Conservation (phyloP, 306 rosid genomes). For the Benincasa hispida region DNA sequence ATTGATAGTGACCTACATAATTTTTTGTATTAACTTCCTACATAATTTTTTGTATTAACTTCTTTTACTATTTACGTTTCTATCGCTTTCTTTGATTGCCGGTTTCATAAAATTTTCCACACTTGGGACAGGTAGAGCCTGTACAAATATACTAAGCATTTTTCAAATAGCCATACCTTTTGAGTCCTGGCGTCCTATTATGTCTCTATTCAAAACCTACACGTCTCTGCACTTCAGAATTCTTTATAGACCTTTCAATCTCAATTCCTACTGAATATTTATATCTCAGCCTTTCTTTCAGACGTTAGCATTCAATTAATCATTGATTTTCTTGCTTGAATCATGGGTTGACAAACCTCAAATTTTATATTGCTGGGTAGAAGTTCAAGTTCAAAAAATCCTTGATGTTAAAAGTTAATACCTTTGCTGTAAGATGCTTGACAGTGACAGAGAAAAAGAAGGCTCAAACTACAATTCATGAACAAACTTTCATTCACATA, state of each 20-base stretch:
- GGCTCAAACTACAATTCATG: not conserved
- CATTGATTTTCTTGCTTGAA: not conserved
- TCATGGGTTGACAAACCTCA: not conserved
- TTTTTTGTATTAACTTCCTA: no score
- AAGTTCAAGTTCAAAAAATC: not conserved
- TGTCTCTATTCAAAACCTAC: not conserved
- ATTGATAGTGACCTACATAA: no score
- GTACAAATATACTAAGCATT: not conserved
- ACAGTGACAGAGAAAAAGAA: not conserved
- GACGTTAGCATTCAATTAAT: not conserved
- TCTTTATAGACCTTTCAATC: not conserved
- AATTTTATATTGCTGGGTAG: not conserved
- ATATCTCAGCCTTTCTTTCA: not conserved
- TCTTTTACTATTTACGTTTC: no score
- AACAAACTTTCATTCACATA: not conserved
- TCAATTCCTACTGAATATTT: not conserved
- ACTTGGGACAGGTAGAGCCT: not conserved
- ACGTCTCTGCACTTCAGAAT: not conserved
- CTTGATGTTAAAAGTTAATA: not conserved
- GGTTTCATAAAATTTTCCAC: no score
- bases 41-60: no score
- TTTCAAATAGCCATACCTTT: not conserved
- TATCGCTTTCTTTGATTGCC: no score
- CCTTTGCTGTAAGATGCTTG: no score
- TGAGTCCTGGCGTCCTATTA: not conserved